A percentile compares a stretch with the other conserved stretches of the same genome.
Evolutionary conservation across 495 filamentous ascomycete species (phyloP).

Genomic region (Bacidia rubella): DNA sequence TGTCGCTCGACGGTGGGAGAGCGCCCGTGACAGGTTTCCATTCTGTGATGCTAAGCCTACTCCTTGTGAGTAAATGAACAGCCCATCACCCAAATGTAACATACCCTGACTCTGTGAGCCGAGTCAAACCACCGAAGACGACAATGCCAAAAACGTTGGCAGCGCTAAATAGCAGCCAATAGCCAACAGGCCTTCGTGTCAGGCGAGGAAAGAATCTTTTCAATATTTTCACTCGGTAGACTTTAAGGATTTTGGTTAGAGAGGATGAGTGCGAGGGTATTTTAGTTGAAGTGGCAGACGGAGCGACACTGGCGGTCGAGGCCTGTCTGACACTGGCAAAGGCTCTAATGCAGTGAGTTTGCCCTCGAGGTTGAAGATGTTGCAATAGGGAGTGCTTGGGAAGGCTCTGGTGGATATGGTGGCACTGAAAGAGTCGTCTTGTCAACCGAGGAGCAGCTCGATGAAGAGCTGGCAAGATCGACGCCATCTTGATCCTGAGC

Average conservation of each 20-base stretch:
- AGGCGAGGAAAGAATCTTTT: slow-evolving; percentile 51
- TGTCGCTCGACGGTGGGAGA: slow-evolving; percentile 61
- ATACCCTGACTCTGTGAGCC: slow-evolving; percentile 92
- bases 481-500: slow-evolving; percentile 27
- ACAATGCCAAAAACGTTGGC: slow-evolving; percentile 93
- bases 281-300: not conserved
- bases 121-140: slow-evolving; percentile 82
- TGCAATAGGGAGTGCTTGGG: no score
- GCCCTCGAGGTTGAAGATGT: not conserved
- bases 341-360: not conserved
- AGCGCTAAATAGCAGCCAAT: slow-evolving; percentile 87
- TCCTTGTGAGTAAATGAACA: slow-evolving; percentile 16
- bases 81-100: slow-evolving; percentile 9
- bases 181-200: slow-evolving; percentile 62
- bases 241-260: slow-evolving; percentile 4
- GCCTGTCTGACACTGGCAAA: not conserved
- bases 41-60: slow-evolving; percentile 95
- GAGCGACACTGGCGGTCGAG: not conserved
- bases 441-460: slow-evolving; percentile 35
- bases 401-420: no score
- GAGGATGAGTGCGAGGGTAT: slow-evolving; percentile 11
- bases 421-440: slow-evolving; percentile 36
- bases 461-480: slow-evolving; percentile 32
- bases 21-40: slow-evolving; percentile 94
- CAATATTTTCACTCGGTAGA: not conserved